Evolutionary conservation across 192 early-diverging fungal genomes (phyloP).

Genomic region (Allomyces arbusculus): DNA sequence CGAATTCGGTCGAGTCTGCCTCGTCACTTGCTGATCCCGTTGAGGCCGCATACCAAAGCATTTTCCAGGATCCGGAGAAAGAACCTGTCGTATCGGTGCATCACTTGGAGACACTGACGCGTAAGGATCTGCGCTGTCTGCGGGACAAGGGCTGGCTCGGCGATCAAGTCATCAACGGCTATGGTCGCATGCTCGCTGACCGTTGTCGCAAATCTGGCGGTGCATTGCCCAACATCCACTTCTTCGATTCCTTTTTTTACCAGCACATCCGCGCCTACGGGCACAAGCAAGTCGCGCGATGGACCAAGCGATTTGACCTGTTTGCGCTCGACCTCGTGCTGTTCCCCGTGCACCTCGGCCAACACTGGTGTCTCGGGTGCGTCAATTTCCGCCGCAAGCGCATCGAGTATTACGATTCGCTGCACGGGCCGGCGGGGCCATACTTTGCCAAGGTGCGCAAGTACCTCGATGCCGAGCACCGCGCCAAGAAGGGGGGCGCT

Average conservation of each 20-base stretch:
- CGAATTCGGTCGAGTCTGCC: too few species aligned
- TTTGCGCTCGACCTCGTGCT: slow-evolving; percentile 58
- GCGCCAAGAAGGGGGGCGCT: slow-evolving; percentile 44
- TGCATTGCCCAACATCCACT: slow-evolving; percentile 19
- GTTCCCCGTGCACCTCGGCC: slow-evolving; percentile 63
- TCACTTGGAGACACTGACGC: too few species aligned
- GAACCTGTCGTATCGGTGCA: too few species aligned
- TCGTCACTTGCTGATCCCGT: too few species aligned
- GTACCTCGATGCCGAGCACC: slow-evolving; percentile 45
- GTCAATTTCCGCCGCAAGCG: slow-evolving; percentile 37
- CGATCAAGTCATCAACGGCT: too few species aligned
- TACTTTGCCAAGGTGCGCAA: slow-evolving; percentile 26
- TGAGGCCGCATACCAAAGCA: too few species aligned
- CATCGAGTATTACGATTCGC: slow-evolving; percentile 65
- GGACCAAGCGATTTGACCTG: slow-evolving; percentile 48
- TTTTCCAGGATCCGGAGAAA: too few species aligned
- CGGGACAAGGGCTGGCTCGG: too few species aligned
- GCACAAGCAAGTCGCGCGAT: slow-evolving; percentile 50
- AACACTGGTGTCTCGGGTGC: slow-evolving; percentile 50
- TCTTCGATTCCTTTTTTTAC: slow-evolving; percentile 87
- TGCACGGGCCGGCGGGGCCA: slow-evolving; percentile 22
- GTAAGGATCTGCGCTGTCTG: too few species aligned
- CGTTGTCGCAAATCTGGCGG: too few species aligned
- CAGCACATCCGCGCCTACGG: slow-evolving; percentile 41
- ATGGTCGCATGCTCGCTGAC: too few species aligned